Base-by-base conservation (phyloP, 1,139 yeast genomes). In the Taphrina sp. region DNA sequence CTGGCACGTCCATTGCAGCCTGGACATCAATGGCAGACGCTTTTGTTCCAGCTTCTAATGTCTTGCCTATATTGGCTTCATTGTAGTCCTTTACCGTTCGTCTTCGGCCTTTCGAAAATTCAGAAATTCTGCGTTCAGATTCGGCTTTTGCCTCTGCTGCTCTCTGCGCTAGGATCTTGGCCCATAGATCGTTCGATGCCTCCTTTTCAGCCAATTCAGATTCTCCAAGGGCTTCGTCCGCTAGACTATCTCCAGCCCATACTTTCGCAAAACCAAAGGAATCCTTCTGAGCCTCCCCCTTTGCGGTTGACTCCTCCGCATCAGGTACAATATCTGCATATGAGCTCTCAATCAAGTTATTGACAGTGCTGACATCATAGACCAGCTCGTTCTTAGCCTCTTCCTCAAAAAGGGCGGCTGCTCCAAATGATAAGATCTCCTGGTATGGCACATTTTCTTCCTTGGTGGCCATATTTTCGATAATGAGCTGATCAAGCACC, bases 401-500 rank as follows among this genome's bases (percentile, higher is more conserved):
- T 12, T 45, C 42, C 24, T 62, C 63, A 41, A 62, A 62, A n/a
- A 62, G 51, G 7, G 59, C 56, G 5, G 59, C 58, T 1, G 63
- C 63, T 1, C 63, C 63, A 29, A 38, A 59, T 14, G 57, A 57
- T 20, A 62, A 35, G 16, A 61, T 52, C 8, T 55, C 43, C 24
- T 57, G 61, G 19, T 58, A 36, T 34, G 62, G 64, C 5, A 61
- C 22, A 14, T 56, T 52, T 14, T 53, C 61, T 22, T 45, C 55
- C 24, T 41, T 54, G 17, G 51, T 45, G 26, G 56, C 59, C 61
- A 62, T 55, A 20, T 59, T 57, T 36, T 61, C 62, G 67, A 86
- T 86, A 61, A 86, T 94, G 66, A 86, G 84, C 58, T 95, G 95
- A 68, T 86, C 95, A 63, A 86, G 85, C 65, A 85, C 92, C 65